These are phyloP conservation scores for Claviceps quebecensis DNA, from an alignment of 2,329 filamentous ascomycete genomes.

Conservation along the genomic window DNA sequence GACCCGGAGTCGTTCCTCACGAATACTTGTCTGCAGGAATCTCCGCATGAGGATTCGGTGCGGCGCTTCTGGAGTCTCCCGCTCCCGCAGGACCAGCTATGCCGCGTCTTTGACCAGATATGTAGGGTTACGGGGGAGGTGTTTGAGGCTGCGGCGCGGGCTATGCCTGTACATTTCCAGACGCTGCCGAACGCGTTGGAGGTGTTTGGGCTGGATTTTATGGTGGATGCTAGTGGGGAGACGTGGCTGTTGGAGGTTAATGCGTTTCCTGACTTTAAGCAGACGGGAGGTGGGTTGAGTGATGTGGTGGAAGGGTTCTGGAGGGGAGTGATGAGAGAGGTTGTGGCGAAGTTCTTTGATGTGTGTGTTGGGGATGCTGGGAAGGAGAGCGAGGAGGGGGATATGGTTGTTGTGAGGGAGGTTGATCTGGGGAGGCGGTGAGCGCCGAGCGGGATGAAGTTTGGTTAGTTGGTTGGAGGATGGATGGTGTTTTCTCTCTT, in stretches of 20 bases:
- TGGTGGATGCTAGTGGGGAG: slow-evolving; percentile 52
- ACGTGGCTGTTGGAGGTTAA: slow-evolving; percentile 84
- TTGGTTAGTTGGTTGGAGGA: background rate
- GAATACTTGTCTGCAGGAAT: slow-evolving; percentile 82
- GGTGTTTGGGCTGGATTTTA: slow-evolving; percentile 79
- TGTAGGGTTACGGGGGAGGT: slow-evolving; percentile 57
- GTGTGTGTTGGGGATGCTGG: slow-evolving; percentile 10
- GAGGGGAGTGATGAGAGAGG: slow-evolving; percentile 54
- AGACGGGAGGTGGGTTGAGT: slow-evolving; percentile 72
- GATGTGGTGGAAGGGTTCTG: slow-evolving; percentile 65
- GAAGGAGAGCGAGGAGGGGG: slow-evolving; percentile 15
- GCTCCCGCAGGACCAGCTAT: slow-evolving; percentile 37
- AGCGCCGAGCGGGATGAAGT: background rate
- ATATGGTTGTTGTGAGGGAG: slow-evolving; percentile 38
- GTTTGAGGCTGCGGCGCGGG: slow-evolving; percentile 74
- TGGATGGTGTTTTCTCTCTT: background rate
- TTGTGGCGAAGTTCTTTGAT: slow-evolving; percentile 54
- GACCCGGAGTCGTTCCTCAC: slow-evolving; percentile 68
- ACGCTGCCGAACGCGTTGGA: slow-evolving; percentile 81
- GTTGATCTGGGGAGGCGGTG: slow-evolving; percentile 36
- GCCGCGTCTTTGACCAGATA: slow-evolving; percentile 58
- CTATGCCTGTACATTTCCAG: slow-evolving; percentile 85
- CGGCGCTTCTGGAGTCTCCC: slow-evolving; percentile 58
- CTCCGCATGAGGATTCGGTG: slow-evolving; percentile 47
- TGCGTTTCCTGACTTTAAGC: slow-evolving; percentile 88